Evolutionary conservation across 176 grass and related monocot species (phyloP).

Genomic region (Triticum turgidum): DNA sequence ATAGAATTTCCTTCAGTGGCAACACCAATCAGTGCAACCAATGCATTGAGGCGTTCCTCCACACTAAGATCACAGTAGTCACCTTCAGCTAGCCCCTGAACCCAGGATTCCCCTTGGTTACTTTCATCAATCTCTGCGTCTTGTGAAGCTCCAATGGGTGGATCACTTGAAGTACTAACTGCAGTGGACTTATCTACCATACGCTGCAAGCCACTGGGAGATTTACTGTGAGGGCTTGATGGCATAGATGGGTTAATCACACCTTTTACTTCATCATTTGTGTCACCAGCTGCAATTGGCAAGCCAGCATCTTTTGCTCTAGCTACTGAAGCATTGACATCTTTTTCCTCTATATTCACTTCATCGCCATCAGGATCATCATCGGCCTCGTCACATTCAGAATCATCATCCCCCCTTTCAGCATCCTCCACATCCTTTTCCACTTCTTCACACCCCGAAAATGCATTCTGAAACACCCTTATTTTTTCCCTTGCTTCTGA

Average conservation of each 20-base stretch:
- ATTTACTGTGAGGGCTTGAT: conserved; percentile 27
- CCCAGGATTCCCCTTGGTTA: conserved; percentile 79
- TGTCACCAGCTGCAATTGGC: conserved; percentile 3
- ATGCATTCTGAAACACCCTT: conserved; percentile 73
- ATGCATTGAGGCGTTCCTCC: conserved; percentile 81
- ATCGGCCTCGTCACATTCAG: conserved; percentile 77
- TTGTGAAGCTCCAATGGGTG: conserved; percentile 30
- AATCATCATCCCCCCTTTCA: conserved; percentile 88
- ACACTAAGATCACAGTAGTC: conserved; percentile 92
- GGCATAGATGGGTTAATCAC: conserved; percentile 20
- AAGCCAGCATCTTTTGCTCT: conserved; percentile 25
- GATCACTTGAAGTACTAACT: conserved; percentile 40
- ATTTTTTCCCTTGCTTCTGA: conserved; percentile 82
- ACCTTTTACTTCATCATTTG: conserved; percentile 29
- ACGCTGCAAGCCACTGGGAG: conserved; percentile 27
- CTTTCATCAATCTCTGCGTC: conserved; percentile 84
- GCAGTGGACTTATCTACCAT: conserved; percentile 40
- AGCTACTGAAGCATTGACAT: conserved; percentile 33
- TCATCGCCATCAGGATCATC: conserved; percentile 85
- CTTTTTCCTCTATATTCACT: conserved; percentile 53
- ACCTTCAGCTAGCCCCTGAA: conserved; percentile 80
- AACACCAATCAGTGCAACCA: conserved; percentile 80
- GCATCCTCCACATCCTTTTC: conserved; percentile 74
- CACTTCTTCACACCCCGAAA: conserved; percentile 70
- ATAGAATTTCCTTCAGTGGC: conserved; percentile 87